These are phyloP conservation scores for Cladosporium halotolerans DNA, from an alignment of 2,329 filamentous ascomycete genomes.

Conservation along the genomic window DNA sequence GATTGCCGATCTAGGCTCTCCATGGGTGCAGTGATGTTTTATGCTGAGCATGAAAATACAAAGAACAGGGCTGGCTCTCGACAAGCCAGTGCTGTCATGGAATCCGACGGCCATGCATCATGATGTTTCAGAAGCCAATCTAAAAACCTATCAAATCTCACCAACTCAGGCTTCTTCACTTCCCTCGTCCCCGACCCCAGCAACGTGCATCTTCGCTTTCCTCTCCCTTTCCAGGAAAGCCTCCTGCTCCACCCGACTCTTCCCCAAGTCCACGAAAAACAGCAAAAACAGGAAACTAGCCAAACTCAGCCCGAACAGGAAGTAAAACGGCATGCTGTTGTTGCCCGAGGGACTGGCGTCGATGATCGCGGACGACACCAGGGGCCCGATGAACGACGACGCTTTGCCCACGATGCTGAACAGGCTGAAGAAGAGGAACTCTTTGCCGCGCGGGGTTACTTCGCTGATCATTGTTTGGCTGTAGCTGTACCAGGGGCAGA, in stretches of 20 bases:
- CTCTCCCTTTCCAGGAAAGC: conserved; percentile 42
- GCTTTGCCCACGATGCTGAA: conserved; percentile 66
- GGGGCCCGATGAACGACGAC: conserved; percentile 60
- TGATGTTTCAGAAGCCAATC: too few relatives aligned
- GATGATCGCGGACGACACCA: conserved; percentile 65
- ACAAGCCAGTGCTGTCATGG: too few relatives aligned
- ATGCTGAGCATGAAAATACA: too few relatives aligned
- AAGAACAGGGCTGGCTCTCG: too few relatives aligned
- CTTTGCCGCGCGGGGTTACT: conserved; percentile 61
- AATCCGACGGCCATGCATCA: too few relatives aligned
- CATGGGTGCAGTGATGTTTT: too few relatives aligned
- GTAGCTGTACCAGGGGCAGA: conserved; percentile 66
- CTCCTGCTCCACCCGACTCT: conserved; percentile 55
- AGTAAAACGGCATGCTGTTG: conserved; percentile 60
- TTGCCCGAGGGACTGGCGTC: conserved; percentile 54
- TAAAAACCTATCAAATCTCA: too few relatives aligned
- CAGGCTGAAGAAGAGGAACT: conserved; percentile 64
- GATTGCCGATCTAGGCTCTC: too few relatives aligned
- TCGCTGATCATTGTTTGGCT: conserved; percentile 66
- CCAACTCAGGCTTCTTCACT: too few relatives aligned
- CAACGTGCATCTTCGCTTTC: conserved; percentile 20
- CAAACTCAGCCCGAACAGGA: conserved; percentile 54
- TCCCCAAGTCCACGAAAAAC: conserved; percentile 54
- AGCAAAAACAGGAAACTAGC: conserved; percentile 50
- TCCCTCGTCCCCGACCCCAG: background rate